Percentiles rank a stretch among this genome's conserved stretches.
These are phyloP conservation scores for Penium margaritaceum DNA, from an alignment of 139 green algal species.

Conservation along the genomic window DNA sequence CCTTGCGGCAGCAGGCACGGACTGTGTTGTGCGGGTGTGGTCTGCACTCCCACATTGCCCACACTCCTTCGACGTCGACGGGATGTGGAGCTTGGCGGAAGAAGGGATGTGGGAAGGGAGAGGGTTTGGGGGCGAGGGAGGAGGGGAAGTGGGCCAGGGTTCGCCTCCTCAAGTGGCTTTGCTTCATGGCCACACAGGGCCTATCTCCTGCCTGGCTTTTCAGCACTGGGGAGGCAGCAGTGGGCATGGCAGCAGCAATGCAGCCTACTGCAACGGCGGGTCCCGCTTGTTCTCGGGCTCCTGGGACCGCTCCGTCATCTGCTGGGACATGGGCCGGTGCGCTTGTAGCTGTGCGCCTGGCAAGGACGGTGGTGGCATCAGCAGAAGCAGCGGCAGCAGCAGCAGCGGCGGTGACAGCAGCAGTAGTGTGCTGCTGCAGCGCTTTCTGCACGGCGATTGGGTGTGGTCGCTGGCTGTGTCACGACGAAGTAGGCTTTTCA, in stretches of 20 bases:
- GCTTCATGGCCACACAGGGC: slow-evolving; percentile 22
- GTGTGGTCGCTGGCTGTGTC: slow-evolving; percentile 18
- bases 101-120: background rate
- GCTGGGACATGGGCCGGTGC: background rate
- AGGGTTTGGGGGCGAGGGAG: background rate
- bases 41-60: slow-evolving; percentile 7
- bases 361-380: too few species aligned
- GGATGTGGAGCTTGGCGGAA: slow-evolving; percentile 1
- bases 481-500: background rate
- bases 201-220: slow-evolving; percentile 26
- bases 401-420: background rate
- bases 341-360: background rate
- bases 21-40: slow-evolving; percentile 24
- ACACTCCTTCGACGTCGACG: slow-evolving; percentile 31
- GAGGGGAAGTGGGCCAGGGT: background rate
- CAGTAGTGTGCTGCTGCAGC: background rate
- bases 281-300: slow-evolving; percentile 17
- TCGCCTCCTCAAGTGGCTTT: background rate
- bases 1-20: slow-evolving; percentile 18
- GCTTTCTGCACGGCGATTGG: slow-evolving; percentile 24
- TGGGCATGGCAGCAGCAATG: background rate
- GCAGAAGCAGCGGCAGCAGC: background rate
- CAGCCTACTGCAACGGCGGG: background rate
- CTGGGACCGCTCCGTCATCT: slow-evolving; percentile 21
- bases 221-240: background rate